Conservation (phyloP, 768 basidiomycete genomes). For the Kwoniella mangroviensis region DNA sequence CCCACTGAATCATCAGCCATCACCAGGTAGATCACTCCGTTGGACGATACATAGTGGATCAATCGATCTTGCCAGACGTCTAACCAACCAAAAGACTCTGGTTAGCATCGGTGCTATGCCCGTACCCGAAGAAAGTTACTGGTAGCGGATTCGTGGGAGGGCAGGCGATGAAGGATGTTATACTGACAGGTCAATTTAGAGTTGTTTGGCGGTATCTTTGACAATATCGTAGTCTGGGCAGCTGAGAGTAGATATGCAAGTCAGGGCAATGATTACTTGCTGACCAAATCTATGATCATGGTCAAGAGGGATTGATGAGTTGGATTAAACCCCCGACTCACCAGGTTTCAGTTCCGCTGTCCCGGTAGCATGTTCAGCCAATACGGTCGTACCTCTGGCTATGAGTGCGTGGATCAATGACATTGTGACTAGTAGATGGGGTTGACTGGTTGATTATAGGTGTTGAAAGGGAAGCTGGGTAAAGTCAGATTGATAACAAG, state of each 20-base stretch:
- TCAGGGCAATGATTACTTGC: neutral
- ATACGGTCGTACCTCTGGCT: conserved; percentile 73
- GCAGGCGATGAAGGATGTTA: neutral
- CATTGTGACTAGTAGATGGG: conserved; percentile 46
- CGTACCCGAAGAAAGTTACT: neutral
- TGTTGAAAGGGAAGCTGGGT: neutral
- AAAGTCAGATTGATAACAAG: no score
- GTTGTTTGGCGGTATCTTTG: conserved; percentile 92
- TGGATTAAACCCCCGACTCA: conserved; percentile 49
- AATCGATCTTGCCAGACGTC: conserved; percentile 69
- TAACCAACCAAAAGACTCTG: conserved; percentile 12
- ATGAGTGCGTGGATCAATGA: conserved; percentile 78
- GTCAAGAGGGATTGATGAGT: neutral
- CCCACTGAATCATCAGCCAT: conserved; percentile 94
- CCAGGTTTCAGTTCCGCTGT: conserved; percentile 89
- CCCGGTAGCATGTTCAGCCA: conserved; percentile 84
- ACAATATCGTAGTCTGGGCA: conserved; percentile 70
- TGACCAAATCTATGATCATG: neutral
- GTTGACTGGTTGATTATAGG: neutral
- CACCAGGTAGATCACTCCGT: conserved; percentile 83
- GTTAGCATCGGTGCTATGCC: neutral
- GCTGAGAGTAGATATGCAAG: conserved; percentile 30
- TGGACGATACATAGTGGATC: conserved; percentile 91
- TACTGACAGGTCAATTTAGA: conserved; percentile 62
- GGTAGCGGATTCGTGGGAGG: neutral